phyloP scores from a whole-genome alignment of 208 protist species.

The Crithidia thermophila region DNA sequence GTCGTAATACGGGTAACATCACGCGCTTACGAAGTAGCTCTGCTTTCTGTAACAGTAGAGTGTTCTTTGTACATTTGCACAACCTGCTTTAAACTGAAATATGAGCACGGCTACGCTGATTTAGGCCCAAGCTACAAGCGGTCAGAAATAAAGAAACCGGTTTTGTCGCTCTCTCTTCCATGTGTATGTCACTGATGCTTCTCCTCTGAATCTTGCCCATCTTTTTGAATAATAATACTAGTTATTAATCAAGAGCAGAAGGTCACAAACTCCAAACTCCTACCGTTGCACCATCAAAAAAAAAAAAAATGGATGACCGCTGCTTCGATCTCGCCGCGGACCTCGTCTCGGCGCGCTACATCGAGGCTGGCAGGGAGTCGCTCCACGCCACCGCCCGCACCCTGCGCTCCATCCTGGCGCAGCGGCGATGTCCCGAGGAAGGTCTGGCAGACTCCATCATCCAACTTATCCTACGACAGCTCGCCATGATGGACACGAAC shows the following conservation, averaged over 20 bases:
- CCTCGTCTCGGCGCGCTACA: conserved; percentile 55
- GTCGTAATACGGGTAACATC: too few relatives aligned
- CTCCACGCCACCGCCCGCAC: conserved; percentile 35
- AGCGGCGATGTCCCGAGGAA: conserved; percentile 89
- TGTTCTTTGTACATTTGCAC: too few relatives aligned
- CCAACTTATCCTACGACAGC: conserved; percentile 88
- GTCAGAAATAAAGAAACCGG: too few relatives aligned
- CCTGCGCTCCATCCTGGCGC: conserved; percentile 69
- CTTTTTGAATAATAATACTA: too few relatives aligned
- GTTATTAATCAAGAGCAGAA: conserved; percentile 1
- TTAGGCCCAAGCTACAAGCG: too few relatives aligned
- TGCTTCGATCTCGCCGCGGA: conserved; percentile 45
- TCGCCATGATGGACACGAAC: conserved; percentile 95
- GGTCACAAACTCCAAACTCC: neutral
- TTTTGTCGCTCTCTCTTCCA: too few relatives aligned
- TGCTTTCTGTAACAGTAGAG: too few relatives aligned
- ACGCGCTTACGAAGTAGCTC: too few relatives aligned
- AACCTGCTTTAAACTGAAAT: too few relatives aligned
- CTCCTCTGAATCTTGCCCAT: too few relatives aligned
- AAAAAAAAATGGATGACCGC: conserved; percentile 47
- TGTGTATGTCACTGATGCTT: too few relatives aligned
- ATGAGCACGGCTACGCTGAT: too few relatives aligned
- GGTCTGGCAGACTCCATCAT: conserved; percentile 91
- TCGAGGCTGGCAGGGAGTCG: conserved; percentile 54
- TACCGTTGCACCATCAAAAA: neutral